A percentile compares a stretch with the other conserved stretches of the same genome.
Conservation (phyloP, 202 grass and related monocot species). For the Eragrostis tef region DNA sequence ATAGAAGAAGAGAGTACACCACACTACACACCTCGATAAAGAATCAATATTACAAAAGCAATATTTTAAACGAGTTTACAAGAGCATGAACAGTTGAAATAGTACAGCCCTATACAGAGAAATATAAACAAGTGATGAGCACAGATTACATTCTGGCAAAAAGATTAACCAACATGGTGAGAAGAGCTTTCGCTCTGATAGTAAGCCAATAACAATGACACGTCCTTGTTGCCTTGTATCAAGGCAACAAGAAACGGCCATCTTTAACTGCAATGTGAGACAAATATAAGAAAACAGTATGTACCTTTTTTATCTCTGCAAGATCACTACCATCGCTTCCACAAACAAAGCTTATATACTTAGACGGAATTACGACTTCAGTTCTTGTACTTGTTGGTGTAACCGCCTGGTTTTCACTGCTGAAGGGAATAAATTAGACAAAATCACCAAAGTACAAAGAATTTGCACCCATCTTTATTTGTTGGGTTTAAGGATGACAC, state of each 20-base stretch:
- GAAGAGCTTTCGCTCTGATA: constrained; percentile 17
- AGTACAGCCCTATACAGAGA: neutral
- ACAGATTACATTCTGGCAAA: constrained; percentile 6
- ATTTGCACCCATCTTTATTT: neutral
- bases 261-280: constrained; percentile 23
- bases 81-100: neutral
- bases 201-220: too few relatives aligned
- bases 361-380: constrained; percentile 64
- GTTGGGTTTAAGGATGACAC: neutral
- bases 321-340: constrained; percentile 62
- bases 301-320: constrained; percentile 66
- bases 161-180: constrained; percentile 20
- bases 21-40: too few relatives aligned
- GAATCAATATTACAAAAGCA: neutral
- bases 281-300: constrained; percentile 23
- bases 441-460: neutral
- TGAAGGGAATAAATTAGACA: constrained; percentile 37
- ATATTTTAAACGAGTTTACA: constrained; percentile 25
- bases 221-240: too few relatives aligned
- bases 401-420: constrained; percentile 58
- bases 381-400: constrained; percentile 48
- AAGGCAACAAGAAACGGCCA: constrained; percentile 15
- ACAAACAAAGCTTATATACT: constrained; percentile 61
- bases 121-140: constrained; percentile 11
- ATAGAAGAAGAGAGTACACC: too few relatives aligned